phyloP scores from a whole-genome alignment of 805 yeast species.

The Wickerhamiella bombiphila region DNA sequence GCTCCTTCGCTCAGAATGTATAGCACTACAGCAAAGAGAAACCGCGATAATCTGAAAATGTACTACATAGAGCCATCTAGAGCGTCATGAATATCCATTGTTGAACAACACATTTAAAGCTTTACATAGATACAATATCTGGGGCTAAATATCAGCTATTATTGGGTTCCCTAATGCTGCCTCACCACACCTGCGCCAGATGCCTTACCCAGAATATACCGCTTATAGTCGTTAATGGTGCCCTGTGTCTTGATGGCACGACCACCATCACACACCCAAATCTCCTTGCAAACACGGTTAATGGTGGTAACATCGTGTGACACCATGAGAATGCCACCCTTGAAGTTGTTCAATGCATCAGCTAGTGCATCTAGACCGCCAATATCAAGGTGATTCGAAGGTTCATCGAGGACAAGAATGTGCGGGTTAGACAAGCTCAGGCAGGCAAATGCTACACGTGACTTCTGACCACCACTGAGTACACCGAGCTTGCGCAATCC shows the following conservation, averaged over 20 bases:
- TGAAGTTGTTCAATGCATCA: slow-evolving; percentile 71
- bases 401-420: slow-evolving; percentile 86
- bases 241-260: slow-evolving; percentile 68
- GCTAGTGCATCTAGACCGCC: slow-evolving; percentile 93
- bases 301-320: slow-evolving; percentile 93
- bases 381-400: slow-evolving; percentile 96
- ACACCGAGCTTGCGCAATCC: slow-evolving; percentile 83
- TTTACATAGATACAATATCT: too few relatives aligned
- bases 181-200: slow-evolving; percentile 82
- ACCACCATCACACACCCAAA: slow-evolving; percentile 89
- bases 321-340: slow-evolving; percentile 96
- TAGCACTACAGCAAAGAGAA: too few relatives aligned
- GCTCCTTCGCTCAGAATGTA: too few relatives aligned
- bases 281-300: slow-evolving; percentile 76
- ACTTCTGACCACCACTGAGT: slow-evolving; percentile 95
- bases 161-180: slow-evolving; percentile 36
- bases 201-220: slow-evolving; percentile 66
- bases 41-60: too few relatives aligned
- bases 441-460: slow-evolving; percentile 96
- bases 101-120: too few relatives aligned
- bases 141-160: too few relatives aligned
- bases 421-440: slow-evolving; percentile 84
- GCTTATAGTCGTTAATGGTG: slow-evolving; percentile 74
- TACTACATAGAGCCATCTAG: too few relatives aligned
- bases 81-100: too few relatives aligned